A percentile compares a stretch with the other conserved stretches of the same genome.
phyloP scores from a whole-genome alignment of 768 basidiomycete genomes.

The Inosperma sp. region DNA sequence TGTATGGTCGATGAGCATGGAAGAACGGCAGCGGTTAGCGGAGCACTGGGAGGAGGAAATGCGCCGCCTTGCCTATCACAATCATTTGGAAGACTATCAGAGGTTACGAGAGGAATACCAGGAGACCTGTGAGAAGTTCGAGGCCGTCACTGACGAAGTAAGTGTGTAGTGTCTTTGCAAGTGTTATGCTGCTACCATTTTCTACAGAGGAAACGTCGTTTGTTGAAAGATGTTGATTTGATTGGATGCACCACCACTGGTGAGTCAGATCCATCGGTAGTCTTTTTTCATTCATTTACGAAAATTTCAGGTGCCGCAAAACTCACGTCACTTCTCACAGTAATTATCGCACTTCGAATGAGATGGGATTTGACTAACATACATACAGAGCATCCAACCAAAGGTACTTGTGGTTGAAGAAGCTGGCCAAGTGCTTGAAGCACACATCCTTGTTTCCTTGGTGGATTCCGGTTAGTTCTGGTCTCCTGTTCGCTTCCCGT shows the following conservation, averaged over 20 bases:
- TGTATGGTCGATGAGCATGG: conserved; percentile 51
- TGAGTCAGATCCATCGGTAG: conserved; percentile 19
- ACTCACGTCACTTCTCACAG: conserved; percentile 10
- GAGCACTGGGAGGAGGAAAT: conserved; percentile 45
- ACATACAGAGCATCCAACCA: conserved; percentile 49
- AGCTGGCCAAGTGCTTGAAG: conserved; percentile 78
- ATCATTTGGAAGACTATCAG: conserved; percentile 38
- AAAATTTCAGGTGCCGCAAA: conserved; percentile 14
- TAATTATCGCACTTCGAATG: not conserved
- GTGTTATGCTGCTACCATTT: not conserved
- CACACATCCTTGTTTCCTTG: conserved; percentile 64
- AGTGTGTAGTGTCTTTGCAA: conserved; percentile 8
- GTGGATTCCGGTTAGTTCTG: conserved; percentile 39
- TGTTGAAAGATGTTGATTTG: conserved; percentile 52
- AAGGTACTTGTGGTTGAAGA: conserved; percentile 71
- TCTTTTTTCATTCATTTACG: not conserved
- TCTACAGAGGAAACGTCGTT: conserved; percentile 46
- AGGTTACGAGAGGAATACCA: conserved; percentile 27
- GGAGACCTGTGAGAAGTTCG: conserved; percentile 35
- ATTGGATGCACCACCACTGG: conserved; percentile 79
- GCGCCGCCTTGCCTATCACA: conserved; percentile 22
- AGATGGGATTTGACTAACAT: not conserved
- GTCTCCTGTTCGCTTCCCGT: not conserved
- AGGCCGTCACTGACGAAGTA: conserved; percentile 53
- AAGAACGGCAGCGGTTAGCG: conserved; percentile 45